Evolutionary conservation across 768 basidiomycete genomes (phyloP), one percentile per base, ranked within the genome.

Genomic region (Cystofilobasidium macerans): DNA sequence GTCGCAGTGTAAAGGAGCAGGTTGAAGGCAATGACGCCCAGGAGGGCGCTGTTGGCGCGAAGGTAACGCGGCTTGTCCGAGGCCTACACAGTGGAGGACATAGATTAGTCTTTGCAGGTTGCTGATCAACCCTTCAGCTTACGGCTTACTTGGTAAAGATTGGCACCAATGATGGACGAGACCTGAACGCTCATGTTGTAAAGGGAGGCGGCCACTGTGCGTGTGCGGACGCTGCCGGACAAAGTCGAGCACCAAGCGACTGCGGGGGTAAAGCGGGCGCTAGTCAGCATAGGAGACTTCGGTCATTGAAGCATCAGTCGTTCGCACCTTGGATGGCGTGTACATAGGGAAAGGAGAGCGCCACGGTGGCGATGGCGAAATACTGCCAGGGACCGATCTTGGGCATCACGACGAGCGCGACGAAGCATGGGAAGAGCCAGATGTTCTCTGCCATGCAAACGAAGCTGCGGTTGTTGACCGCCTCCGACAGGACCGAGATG

Each of bases 221-320:
- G 76, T 8, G 81, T 83, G 48, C 81, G 75, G 2, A 85, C 85
- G 61, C 81, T 81, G 70, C 81, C 80, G 2, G 85, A 83, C 72
- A 85, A 86, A 59, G 81, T 54, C 28, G 28, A 54, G 51, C 28
- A 28, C 28, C 28, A 54, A 4, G 51, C 26, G 26, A 32, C 28
- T 20, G 12, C 20, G 45, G 45, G n/a, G 16, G 45, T 18, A 11
- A 24, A 8, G 12, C 13, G 12, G 20, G 20, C 8, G 7, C 20
- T 13, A 18, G 45, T 6, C 20, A 22, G 13, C 12, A 48, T 13
- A 48, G n/a, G 45, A 48, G 9, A 6, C 13, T 13, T 22, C 7
- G 45, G 45, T 13, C 45, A 22, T 24, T 43, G 16, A 71, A 72
- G 0, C 60, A 58, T 76, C 77, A 78, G n/a, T n/a, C n/a, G n/a